A percentile compares a stretch with the other conserved stretches of the same genome.
These are phyloP conservation scores for Pulveroboletus ravenelii DNA, from an alignment of 768 basidiomycete genomes.

Conservation along the genomic window DNA sequence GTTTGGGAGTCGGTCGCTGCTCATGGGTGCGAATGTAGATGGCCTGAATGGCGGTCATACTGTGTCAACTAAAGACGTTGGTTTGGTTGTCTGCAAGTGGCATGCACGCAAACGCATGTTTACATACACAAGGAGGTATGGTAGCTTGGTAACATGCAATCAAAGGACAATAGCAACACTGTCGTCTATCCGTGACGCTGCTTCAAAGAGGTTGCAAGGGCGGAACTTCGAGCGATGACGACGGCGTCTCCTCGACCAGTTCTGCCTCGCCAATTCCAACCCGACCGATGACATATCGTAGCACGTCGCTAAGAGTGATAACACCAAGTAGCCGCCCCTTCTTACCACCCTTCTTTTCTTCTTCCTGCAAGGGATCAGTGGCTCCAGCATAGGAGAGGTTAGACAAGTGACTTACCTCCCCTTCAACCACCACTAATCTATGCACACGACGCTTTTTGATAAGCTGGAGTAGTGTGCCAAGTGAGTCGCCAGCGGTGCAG, in stretches of 20 bases:
- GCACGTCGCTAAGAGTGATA: constrained; percentile 84
- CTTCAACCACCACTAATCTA: constrained; percentile 91
- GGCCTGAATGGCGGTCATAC: constrained; percentile 73
- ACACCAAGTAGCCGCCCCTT: constrained; percentile 81
- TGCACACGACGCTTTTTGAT: constrained; percentile 94
- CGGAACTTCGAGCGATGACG: constrained; percentile 15
- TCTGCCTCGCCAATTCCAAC: constrained; percentile 48
- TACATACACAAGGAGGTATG: constrained; percentile 15
- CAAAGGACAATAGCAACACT: background rate
- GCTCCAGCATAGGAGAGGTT: background rate
- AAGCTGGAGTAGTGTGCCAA: constrained; percentile 84
- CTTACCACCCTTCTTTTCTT: constrained; percentile 74
- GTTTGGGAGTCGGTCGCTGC: constrained; percentile 62
- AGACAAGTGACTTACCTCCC: constrained; percentile 51
- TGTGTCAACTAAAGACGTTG: constrained; percentile 7
- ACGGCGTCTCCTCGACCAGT: constrained; percentile 27
- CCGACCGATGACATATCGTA: constrained; percentile 76
- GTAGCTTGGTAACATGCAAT: constrained; percentile 5
- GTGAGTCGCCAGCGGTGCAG: constrained; percentile 87
- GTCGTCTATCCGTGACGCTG: background rate
- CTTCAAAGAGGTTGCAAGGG: constrained; percentile 8
- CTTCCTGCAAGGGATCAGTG: constrained; percentile 48
- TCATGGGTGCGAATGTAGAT: constrained; percentile 67
- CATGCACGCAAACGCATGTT: background rate
- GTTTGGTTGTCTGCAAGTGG: background rate